A percentile compares a stretch with the other conserved stretches of the same genome.
These are phyloP conservation scores for Zygosaccharomyces siamensis DNA, from an alignment of 805 yeast genomes.

Conservation along the genomic window DNA sequence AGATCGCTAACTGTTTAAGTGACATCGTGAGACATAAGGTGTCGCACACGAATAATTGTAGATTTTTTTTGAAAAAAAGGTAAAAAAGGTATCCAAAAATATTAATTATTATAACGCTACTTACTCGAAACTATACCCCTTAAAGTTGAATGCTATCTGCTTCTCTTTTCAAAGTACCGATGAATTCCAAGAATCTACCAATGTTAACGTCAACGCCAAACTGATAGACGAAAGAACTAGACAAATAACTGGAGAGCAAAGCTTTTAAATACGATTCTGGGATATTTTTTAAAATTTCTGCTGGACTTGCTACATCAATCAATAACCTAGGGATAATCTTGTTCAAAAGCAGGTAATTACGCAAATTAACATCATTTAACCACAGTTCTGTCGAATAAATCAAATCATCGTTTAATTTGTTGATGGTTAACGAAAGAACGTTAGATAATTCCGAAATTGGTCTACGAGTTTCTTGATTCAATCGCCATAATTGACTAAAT, in stretches of 20 bases:
- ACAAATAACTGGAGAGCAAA: slow-evolving; percentile 78
- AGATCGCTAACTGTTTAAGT: background rate
- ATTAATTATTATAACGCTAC: background rate
- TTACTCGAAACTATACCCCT: background rate
- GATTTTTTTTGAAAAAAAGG: background rate
- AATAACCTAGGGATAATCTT: slow-evolving; percentile 77
- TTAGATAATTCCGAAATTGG: slow-evolving; percentile 71
- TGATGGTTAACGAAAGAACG: slow-evolving; percentile 74
- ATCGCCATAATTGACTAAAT: slow-evolving; percentile 81
- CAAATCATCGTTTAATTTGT: slow-evolving; percentile 79
- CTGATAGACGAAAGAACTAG: slow-evolving; percentile 78
- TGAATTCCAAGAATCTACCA: slow-evolving; percentile 66
- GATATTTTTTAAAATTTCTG: slow-evolving; percentile 63
- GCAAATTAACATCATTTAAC: slow-evolving; percentile 70
- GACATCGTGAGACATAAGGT: background rate
- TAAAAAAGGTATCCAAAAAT: background rate
- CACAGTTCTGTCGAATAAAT: slow-evolving; percentile 77
- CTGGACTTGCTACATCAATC: slow-evolving; percentile 59
- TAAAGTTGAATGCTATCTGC: slow-evolving; percentile 11
- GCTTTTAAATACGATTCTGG: slow-evolving; percentile 87
- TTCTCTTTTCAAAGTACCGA: slow-evolving; percentile 50
- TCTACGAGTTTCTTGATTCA: slow-evolving; percentile 58
- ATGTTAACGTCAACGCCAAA: slow-evolving; percentile 76
- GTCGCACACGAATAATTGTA: background rate
- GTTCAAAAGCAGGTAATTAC: slow-evolving; percentile 62